Base-by-base conservation (phyloP, 192 early-diverging fungal genomes). In the Dissophora globulifera region DNA sequence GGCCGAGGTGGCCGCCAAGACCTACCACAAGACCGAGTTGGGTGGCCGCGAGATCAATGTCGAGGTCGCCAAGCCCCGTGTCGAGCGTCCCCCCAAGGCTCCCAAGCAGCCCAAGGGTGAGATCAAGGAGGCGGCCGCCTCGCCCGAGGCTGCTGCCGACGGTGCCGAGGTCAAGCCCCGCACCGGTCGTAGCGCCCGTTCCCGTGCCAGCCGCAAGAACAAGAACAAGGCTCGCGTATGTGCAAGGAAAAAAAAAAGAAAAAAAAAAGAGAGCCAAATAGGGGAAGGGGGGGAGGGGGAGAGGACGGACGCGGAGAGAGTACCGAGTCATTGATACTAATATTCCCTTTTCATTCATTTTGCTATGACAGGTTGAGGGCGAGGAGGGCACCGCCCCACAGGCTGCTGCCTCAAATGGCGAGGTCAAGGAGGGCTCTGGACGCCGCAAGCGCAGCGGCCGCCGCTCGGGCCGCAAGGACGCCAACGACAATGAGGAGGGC, bases 21-120 rank as follows among this genome's bases (percentile, higher is more conserved):
- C 87, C 26, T 78, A 92, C 57, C 83, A 96, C 84, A 89, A 93
- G 71, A 88, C 89, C 79, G 92, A 97, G 79, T 81, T 97, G 46
- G 90, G 89, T 58, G 95, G 91, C 32, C 93, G 97, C 55, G 67
- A 84, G 51, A 90, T 99, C 83, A 99, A 94, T 78, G 94, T 97
- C 33, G 92, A 98, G 86, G 58, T 88, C 25, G 96, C 97, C 26
- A 86, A 88, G 50, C 89, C 92, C 53, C 86, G 87, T 72, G 78
- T 57, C 32, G 69, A 84, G 80, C 80, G 71, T 47, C 17, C 58
- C 41, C 50, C 78, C 13, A 56, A 46, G 47, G 46, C 57, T 27
- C 57, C 47, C 47, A 75, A 64, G 50, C 35, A 48, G 41, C 30
- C 61, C 53, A 74, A 63, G 50, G 71, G 68, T 23, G 59, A 59